phyloP scores from a whole-genome alignment of 2,329 filamentous ascomycete species.

The Monosporascus sp. region DNA sequence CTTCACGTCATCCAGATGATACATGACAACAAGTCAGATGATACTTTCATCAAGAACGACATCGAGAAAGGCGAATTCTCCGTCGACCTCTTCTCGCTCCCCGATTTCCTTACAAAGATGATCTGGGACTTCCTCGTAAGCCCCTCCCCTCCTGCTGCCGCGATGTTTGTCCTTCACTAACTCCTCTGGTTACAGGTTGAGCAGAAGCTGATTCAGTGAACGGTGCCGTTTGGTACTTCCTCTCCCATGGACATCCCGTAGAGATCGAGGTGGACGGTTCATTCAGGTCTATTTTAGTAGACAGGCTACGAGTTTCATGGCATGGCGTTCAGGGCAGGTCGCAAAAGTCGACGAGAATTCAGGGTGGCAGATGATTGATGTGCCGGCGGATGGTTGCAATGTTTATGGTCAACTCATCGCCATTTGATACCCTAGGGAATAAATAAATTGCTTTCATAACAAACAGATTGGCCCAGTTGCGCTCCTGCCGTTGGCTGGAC shows the following conservation, averaged over 20 bases:
- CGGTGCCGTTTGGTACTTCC: not conserved
- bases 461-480: no score
- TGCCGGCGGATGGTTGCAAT: not conserved
- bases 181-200: slow-evolving; percentile 16
- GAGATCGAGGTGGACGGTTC: slow-evolving; percentile 7
- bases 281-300: slow-evolving; percentile 2
- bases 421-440: not conserved
- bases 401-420: not conserved
- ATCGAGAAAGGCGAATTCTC: slow-evolving; percentile 97
- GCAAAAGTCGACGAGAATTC: not conserved
- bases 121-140: slow-evolving; percentile 80
- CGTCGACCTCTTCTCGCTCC: slow-evolving; percentile 95
- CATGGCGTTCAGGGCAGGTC: not conserved
- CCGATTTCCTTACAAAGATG: slow-evolving; percentile 82
- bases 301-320: not conserved
- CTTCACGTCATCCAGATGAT: slow-evolving; percentile 96
- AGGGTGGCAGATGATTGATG: not conserved
- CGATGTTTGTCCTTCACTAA: slow-evolving; percentile 3
- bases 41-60: slow-evolving; percentile 97
- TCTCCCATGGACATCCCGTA: slow-evolving; percentile 1
- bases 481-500: no score
- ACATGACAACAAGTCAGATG: slow-evolving; percentile 89
- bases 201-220: slow-evolving; percentile 20
- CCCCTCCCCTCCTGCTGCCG: not conserved
- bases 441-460: no score